These are phyloP conservation scores for Neonectria punicea DNA, from an alignment of 2,329 filamentous ascomycete genomes.

Conservation along the genomic window DNA sequence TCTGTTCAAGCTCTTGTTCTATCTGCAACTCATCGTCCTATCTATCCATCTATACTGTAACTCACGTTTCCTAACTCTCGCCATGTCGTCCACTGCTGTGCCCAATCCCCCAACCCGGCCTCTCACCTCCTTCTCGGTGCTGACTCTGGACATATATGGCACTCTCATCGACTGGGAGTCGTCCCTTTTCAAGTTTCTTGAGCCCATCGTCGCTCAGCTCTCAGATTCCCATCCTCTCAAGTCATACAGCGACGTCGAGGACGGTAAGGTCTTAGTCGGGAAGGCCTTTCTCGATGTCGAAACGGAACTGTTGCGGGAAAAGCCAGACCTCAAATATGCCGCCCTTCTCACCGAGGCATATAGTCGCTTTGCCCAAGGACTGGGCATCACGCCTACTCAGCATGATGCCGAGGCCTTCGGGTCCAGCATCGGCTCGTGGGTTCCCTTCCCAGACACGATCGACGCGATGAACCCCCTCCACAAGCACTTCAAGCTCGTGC, in stretches of 20 bases:
- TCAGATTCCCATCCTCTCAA: slow-evolving; percentile 49
- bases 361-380: slow-evolving; percentile 37
- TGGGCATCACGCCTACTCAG: slow-evolving; percentile 1
- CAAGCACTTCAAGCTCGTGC: slow-evolving; percentile 66
- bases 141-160: slow-evolving; percentile 83
- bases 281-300: neutral
- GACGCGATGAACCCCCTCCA: slow-evolving; percentile 61
- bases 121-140: slow-evolving; percentile 50
- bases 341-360: neutral
- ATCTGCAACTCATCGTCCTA: neutral
- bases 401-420: slow-evolving; percentile 46
- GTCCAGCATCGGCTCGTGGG: slow-evolving; percentile 62
- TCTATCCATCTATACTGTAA: neutral
- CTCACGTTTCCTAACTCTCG: neutral
- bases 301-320: neutral
- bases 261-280: slow-evolving; percentile 30
- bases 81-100: neutral
- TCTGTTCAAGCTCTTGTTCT: neutral
- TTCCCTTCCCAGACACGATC: slow-evolving; percentile 67
- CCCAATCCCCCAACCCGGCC: slow-evolving; percentile 15
- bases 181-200: slow-evolving; percentile 68
- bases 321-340: neutral
- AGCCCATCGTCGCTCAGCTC: slow-evolving; percentile 57
- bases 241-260: slow-evolving; percentile 59
- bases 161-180: slow-evolving; percentile 83